A percentile compares a stretch with the other conserved stretches of the same genome.
phyloP scores from a whole-genome alignment of 2,329 filamentous ascomycete species.

The Lecanicillium sp. region DNA sequence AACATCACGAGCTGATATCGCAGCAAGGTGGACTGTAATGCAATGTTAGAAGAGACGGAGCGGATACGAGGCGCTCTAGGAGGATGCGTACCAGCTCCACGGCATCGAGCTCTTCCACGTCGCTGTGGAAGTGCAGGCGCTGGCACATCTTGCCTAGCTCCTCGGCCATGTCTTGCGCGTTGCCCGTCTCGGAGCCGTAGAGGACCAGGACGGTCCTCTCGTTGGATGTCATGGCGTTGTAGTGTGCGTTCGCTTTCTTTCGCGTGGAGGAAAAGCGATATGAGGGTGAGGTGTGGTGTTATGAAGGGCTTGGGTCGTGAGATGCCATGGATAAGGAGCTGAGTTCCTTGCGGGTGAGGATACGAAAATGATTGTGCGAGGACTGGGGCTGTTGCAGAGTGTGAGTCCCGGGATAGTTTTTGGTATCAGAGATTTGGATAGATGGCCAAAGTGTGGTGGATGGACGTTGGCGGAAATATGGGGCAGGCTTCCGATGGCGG shows the following conservation, averaged over 20 bases:
- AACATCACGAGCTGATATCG: slow-evolving; percentile 61
- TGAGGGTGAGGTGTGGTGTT: too few species aligned
- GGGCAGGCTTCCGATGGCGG: slow-evolving; percentile 7
- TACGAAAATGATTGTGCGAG: too few species aligned
- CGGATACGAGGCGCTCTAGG: slow-evolving; percentile 4
- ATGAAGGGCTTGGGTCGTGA: too few species aligned
- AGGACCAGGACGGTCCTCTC: slow-evolving; percentile 56
- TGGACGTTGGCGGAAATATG: slow-evolving; percentile 4
- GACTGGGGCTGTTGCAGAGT: too few species aligned
- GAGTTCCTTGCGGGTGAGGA: too few species aligned
- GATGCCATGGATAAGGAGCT: too few species aligned
- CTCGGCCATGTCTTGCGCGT: slow-evolving; percentile 82
- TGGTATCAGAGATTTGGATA: too few species aligned
- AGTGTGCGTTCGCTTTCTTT: too few species aligned
- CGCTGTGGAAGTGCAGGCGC: slow-evolving; percentile 69
- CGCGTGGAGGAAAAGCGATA: too few species aligned
- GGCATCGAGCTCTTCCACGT: slow-evolving; percentile 69
- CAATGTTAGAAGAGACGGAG: slow-evolving; percentile 7
- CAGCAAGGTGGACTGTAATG: slow-evolving; percentile 41
- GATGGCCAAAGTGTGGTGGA: too few species aligned
- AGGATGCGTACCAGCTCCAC: slow-evolving; percentile 69
- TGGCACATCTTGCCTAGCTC: slow-evolving; percentile 70
- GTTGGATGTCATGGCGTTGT: slow-evolving; percentile 18
- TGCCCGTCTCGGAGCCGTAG: slow-evolving; percentile 94
- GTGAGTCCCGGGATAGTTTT: too few species aligned